A percentile compares a stretch with the other conserved stretches of the same genome.
Conservation (phyloP, 2,329 filamentous ascomycete genomes). For the Talaromyces marneffei region DNA sequence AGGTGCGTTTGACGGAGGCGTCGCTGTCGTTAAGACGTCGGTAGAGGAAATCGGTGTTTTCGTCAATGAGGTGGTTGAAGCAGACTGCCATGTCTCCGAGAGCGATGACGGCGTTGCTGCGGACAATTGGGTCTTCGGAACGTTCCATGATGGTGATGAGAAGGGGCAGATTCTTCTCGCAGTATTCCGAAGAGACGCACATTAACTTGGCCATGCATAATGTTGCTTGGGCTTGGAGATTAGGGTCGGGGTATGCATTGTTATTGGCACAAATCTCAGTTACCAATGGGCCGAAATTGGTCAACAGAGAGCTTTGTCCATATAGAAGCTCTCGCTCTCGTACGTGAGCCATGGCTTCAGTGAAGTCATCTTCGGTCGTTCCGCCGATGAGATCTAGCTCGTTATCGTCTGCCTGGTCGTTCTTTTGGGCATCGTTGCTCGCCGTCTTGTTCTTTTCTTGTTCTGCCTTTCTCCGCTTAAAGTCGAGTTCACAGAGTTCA, state of each 20-base stretch:
- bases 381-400: slow-evolving; percentile 95
- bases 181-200: slow-evolving; percentile 97
- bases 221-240: slow-evolving; percentile 86
- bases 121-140: slow-evolving; percentile 83
- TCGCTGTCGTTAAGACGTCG: slow-evolving; percentile 84
- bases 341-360: slow-evolving; percentile 77
- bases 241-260: slow-evolving; percentile 81
- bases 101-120: slow-evolving; percentile 93
- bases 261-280: slow-evolving; percentile 93
- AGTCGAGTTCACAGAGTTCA: slow-evolving; percentile 94
- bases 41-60: slow-evolving; percentile 98
- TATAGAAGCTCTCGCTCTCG: slow-evolving; percentile 79
- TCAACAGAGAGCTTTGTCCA: slow-evolving; percentile 75
- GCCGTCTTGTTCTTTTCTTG: slow-evolving; percentile 45
- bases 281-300: slow-evolving; percentile 84
- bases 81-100: slow-evolving; percentile 98
- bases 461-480: slow-evolving; percentile 79
- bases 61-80: slow-evolving; percentile 98
- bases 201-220: slow-evolving; percentile 95
- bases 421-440: slow-evolving; percentile 40
- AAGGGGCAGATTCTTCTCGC: slow-evolving; percentile 83
- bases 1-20: slow-evolving; percentile 88
- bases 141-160: slow-evolving; percentile 98
- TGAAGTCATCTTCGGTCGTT: slow-evolving; percentile 91
- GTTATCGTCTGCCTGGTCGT: slow-evolving; percentile 63